Evolutionary conservation across 208 protist genomes (phyloP).

Genomic region (Balamuthia mandrillaris): DNA sequence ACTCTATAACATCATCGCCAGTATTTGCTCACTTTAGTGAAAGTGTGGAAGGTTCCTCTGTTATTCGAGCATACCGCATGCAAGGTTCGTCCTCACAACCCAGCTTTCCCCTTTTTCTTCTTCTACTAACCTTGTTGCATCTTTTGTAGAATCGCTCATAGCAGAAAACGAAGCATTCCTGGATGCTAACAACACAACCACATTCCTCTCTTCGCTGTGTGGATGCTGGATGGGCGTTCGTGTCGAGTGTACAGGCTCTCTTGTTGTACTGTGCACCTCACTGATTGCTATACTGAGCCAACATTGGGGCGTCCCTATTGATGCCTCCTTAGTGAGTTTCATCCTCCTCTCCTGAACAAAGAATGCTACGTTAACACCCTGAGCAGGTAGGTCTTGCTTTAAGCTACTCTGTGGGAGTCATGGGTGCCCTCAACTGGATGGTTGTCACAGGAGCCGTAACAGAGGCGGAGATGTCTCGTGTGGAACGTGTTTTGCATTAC

Average conservation of each 20-base stretch:
- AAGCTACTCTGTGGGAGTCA: slow-evolving; percentile 5
- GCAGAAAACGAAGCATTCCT: neutral
- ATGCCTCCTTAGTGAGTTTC: neutral
- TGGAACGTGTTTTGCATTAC: slow-evolving; percentile 69
- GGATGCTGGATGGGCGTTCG: neutral
- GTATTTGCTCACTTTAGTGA: slow-evolving; percentile 74
- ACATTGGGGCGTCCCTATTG: neutral
- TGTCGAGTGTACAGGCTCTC: neutral
- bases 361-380: neutral
- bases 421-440: slow-evolving; percentile 35
- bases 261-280: neutral
- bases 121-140: neutral
- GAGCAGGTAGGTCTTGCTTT: slow-evolving; percentile 13
- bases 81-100: slow-evolving; percentile 18
- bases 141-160: too few relatives aligned
- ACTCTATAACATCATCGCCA: slow-evolving; percentile 70
- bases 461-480: slow-evolving; percentile 59
- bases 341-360: neutral
- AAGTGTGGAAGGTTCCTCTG: slow-evolving; percentile 67
- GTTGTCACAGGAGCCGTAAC: slow-evolving; percentile 37
- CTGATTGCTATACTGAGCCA: neutral
- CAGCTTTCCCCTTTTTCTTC: slow-evolving; percentile 54
- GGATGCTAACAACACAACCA: neutral
- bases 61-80: slow-evolving; percentile 69
- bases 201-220: neutral